Evolutionary conservation across 2,329 filamentous ascomycete genomes (phyloP).

Genomic region (Pseudopyricularia cyperi): DNA sequence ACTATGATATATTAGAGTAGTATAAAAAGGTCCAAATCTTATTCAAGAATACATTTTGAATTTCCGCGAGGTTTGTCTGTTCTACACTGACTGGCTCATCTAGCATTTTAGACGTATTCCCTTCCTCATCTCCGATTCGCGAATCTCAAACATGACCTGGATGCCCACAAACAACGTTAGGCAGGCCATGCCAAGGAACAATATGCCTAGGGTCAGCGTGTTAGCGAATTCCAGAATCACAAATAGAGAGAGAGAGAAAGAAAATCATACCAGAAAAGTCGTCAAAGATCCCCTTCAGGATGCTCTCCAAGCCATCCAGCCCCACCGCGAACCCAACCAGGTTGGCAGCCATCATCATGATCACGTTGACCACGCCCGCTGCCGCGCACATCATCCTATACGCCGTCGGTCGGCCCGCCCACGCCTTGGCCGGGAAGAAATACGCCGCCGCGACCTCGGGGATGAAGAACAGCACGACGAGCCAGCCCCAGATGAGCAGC

Average conservation of each 20-base stretch:
- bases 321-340: slow-evolving; percentile 91
- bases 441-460: slow-evolving; percentile 66
- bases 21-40: too few species aligned
- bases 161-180: slow-evolving; percentile 68
- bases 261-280: slow-evolving; percentile 50
- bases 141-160: slow-evolving; percentile 93
- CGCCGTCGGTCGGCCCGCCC: slow-evolving; percentile 52
- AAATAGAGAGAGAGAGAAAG: background rate
- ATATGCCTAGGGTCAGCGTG: slow-evolving; percentile 35
- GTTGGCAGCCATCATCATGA: slow-evolving; percentile 96
- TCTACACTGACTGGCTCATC: too few species aligned
- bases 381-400: slow-evolving; percentile 73
- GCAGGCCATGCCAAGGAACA: slow-evolving; percentile 62
- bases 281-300: slow-evolving; percentile 62
- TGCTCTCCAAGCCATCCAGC: slow-evolving; percentile 68
- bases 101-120: slow-evolving; percentile 73
- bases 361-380: slow-evolving; percentile 69
- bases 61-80: too few species aligned
- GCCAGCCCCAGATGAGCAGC: slow-evolving; percentile 91
- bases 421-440: slow-evolving; percentile 62
- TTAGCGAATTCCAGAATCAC: slow-evolving; percentile 11
- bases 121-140: slow-evolving; percentile 69
- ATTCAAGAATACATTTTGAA: too few species aligned
- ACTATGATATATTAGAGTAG: background rate
- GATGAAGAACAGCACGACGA: slow-evolving; percentile 85